Percentiles rank a stretch among this genome's conserved stretches.
Conservation (phyloP, 768 basidiomycete genomes). For the Phanerochaete carnosa region DNA sequence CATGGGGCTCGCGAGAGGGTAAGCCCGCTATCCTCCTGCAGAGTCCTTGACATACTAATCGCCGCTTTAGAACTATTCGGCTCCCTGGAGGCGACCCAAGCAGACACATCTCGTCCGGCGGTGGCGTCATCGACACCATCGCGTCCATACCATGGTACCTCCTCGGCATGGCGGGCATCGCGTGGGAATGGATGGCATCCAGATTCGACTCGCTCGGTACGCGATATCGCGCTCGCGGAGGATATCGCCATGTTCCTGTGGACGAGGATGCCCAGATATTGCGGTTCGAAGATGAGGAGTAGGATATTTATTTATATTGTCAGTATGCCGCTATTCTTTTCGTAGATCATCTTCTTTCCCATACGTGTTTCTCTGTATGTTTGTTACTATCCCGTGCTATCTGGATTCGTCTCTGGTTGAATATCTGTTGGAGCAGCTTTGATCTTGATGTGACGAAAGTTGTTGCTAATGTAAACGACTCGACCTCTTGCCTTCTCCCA, state of each 20-base stretch:
- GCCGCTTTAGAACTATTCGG: slow-evolving; percentile 61
- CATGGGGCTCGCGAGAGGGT: slow-evolving; percentile 75
- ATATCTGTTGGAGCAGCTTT: no score
- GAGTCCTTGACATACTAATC: slow-evolving; percentile 8
- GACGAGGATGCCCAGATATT: slow-evolving; percentile 89
- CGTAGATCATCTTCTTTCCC: not conserved
- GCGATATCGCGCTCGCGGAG: slow-evolving; percentile 48
- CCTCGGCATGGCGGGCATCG: slow-evolving; percentile 72
- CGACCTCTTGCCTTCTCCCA: not conserved
- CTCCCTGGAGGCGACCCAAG: slow-evolving; percentile 55
- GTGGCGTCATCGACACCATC: slow-evolving; percentile 62
- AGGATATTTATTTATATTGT: not conserved
- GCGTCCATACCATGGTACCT: slow-evolving; percentile 91
- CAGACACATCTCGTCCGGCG: slow-evolving; percentile 34
- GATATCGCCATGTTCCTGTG: slow-evolving; percentile 69
- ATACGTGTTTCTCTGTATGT: not conserved
- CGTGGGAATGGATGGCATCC: slow-evolving; percentile 61
- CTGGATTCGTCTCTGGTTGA: no score
- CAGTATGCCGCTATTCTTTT: not conserved
- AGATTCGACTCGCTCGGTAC: slow-evolving; percentile 36
- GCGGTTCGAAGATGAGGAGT: slow-evolving; percentile 78
- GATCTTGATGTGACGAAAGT: not conserved
- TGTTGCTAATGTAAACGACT: not conserved
- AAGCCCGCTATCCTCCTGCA: slow-evolving; percentile 26
- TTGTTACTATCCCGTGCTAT: not conserved